phyloP scores from a whole-genome alignment of 495 filamentous ascomycete genomes.

The Lentithecium fluviatile region DNA sequence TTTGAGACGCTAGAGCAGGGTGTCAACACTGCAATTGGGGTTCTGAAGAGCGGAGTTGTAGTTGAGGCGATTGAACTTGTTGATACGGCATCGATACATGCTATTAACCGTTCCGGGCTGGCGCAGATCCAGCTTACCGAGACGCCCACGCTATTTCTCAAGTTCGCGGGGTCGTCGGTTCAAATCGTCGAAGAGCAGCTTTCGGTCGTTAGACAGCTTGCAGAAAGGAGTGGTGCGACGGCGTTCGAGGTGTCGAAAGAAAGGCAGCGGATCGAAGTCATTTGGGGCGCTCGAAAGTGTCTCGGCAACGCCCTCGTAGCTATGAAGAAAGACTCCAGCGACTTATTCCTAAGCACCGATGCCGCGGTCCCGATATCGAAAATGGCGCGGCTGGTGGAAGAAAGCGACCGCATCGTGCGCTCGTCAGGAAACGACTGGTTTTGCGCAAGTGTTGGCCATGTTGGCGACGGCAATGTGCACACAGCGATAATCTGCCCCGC shows the following conservation, averaged over 20 bases:
- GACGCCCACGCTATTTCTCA: slow-evolving; percentile 91
- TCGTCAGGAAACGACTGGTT: slow-evolving; percentile 36
- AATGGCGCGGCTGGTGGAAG: slow-evolving; percentile 70
- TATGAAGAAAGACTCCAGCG: slow-evolving; percentile 51
- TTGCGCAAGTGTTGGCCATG: slow-evolving; percentile 73
- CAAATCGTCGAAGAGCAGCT: slow-evolving; percentile 76
- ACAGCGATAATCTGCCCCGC: slow-evolving; percentile 19
- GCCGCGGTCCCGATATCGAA: slow-evolving; percentile 74
- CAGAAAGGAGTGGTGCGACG: slow-evolving; percentile 57
- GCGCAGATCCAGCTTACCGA: slow-evolving; percentile 67
- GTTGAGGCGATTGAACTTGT: slow-evolving; percentile 87
- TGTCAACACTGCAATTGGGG: slow-evolving; percentile 70
- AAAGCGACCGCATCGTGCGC: slow-evolving; percentile 56
- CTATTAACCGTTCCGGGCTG: slow-evolving; percentile 73
- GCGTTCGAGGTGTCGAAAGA: slow-evolving; percentile 73
- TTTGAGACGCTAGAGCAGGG: slow-evolving; percentile 75
- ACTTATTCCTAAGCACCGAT: slow-evolving; percentile 76
- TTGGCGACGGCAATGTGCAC: slow-evolving; percentile 61
- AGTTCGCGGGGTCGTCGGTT: slow-evolving; percentile 70
- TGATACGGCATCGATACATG: slow-evolving; percentile 85
- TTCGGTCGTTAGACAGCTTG: slow-evolving; percentile 59
- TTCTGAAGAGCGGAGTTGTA: slow-evolving; percentile 75
- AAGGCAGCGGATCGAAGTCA: slow-evolving; percentile 9
- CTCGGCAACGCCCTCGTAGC: slow-evolving; percentile 70
- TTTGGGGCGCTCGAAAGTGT: slow-evolving; percentile 80